A percentile compares a stretch with the other conserved stretches of the same genome.
These are phyloP conservation scores for Vitellaria paradoxa DNA, from an alignment of 179 eudicot genomes.

Conservation along the genomic window DNA sequence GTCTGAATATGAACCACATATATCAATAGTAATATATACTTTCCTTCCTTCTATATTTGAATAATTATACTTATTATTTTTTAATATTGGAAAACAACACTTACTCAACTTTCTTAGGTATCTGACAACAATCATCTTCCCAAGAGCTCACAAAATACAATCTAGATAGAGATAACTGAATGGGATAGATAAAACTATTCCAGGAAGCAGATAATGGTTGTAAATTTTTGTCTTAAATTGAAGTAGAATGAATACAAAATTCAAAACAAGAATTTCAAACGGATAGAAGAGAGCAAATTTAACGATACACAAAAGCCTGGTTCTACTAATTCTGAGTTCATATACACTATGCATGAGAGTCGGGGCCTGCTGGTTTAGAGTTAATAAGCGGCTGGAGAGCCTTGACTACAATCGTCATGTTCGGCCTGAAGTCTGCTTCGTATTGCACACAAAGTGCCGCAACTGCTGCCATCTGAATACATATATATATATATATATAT, in stretches of 20 bases:
- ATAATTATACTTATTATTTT: too few species aligned
- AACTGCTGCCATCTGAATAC: conserved; percentile 90
- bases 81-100: too few species aligned
- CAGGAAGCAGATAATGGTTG: background rate
- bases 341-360: conserved; percentile 38
- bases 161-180: too few species aligned
- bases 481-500: background rate
- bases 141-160: too few species aligned
- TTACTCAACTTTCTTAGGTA: too few species aligned
- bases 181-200: too few species aligned
- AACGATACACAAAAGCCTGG: background rate
- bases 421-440: conserved; percentile 96
- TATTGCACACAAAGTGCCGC: conserved; percentile 98
- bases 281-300: background rate
- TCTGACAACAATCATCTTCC: too few species aligned
- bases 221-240: too few species aligned
- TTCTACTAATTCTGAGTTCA: background rate
- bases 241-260: background rate
- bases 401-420: conserved; percentile 97
- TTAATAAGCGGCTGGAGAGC: conserved; percentile 90
- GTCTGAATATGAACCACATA: too few species aligned
- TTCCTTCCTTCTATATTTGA: too few species aligned
- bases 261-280: background rate
- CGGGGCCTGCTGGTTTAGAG: conserved; percentile 69
- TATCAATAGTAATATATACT: too few species aligned